Evolutionary conservation across 1,139 yeast species (phyloP), one percentile per base, ranked within the genome.

Genomic region (Nakaseomyces bracarensis): DNA sequence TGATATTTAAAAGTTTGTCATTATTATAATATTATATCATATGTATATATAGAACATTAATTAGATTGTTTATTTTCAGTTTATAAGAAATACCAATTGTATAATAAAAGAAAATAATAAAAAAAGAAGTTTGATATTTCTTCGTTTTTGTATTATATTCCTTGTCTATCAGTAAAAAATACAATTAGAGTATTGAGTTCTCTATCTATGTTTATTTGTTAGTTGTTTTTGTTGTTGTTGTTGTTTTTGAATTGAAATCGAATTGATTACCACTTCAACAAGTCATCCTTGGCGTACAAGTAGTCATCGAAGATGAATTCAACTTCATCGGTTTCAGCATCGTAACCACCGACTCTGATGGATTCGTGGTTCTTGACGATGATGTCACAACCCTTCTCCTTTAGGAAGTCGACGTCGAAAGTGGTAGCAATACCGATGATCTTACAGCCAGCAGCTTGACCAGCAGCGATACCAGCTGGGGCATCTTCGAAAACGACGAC

Each of bases 371-470:
- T 86, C 60, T 79, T 76, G 47, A 84, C 85, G 45, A 83, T 89
- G 60, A 80, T 81, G 57, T 79, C 82, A 51, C 94, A 93, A 58
- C 94, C 94, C 44, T 85, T 75, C 46, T 70, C 75, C 66, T 79
- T 75, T 49, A 84, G 79, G 65, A 74, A 71, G 51, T 78, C 79
- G 38, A 85, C 75, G 51, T 73, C 78, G 64, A 82, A 82, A 43
- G 93, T 80, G 49, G 91, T 80, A 54, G 91, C 84, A 66, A 84
- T 80, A 60, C 94, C 95, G 55, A 84, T 77, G 49, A 83, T 81
- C 62, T 75, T 72, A 60, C 93, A 89, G 54, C 93, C 94, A 35
- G 94, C 85, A 53, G 76, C 84, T 61, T 81, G 77, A 67, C 94
- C 95, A 40, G 95, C 94, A 52, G 75, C 69, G 53, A 84, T 80